These are phyloP conservation scores for Colletotrichum sp. DNA, from an alignment of 2,329 filamentous ascomycete genomes.

Conservation along the genomic window DNA sequence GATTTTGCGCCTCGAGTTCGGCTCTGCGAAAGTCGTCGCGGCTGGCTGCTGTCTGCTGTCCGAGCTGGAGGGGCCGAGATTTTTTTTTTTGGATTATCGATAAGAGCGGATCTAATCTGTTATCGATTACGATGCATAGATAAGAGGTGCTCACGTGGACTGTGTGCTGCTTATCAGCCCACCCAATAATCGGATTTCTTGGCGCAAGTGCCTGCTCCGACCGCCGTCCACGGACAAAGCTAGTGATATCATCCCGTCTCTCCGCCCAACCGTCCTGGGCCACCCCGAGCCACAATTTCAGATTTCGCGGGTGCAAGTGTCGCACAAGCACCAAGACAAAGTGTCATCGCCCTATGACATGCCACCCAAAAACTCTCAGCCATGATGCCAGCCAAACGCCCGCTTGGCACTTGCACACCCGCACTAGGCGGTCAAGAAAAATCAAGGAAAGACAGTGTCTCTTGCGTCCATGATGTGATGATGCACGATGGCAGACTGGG, in stretches of 20 bases:
- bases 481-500: not conserved
- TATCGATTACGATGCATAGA: not conserved
- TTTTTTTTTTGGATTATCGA: slow-evolving; percentile 19
- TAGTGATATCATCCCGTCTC: slow-evolving; percentile 18
- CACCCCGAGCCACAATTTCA: not conserved
- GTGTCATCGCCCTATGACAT: slow-evolving; percentile 9
- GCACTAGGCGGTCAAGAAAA: slow-evolving; percentile 4
- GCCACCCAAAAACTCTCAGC: slow-evolving; percentile 9
- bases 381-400: not conserved
- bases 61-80: slow-evolving; percentile 16
- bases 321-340: not conserved
- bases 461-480: not conserved
- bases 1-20: not conserved
- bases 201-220: slow-evolving; percentile 16
- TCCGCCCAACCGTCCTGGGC: slow-evolving; percentile 5
- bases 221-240: slow-evolving; percentile 16
- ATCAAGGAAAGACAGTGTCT: not conserved
- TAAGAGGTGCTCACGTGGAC: not conserved
- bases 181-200: not conserved
- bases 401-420: not conserved
- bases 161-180: not conserved
- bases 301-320: not conserved
- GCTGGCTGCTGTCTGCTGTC: not conserved
- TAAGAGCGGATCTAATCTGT: not conserved
- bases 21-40: not conserved